Evolutionary conservation across 2,329 filamentous ascomycete species (phyloP).

Genomic region (Fusarium succisae): DNA sequence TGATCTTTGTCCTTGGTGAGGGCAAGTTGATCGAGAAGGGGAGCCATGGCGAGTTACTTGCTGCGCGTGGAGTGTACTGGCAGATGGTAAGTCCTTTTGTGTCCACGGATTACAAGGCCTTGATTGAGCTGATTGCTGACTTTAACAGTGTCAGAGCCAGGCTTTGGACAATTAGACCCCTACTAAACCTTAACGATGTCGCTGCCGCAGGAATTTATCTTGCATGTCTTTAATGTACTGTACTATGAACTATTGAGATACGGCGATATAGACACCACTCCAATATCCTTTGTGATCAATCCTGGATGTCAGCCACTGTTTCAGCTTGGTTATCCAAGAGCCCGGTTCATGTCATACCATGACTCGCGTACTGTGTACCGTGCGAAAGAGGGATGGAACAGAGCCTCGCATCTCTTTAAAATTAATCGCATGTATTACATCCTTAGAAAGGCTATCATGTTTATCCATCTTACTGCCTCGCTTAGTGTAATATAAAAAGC

Average conservation of each 20-base stretch:
- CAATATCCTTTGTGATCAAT: too few species aligned
- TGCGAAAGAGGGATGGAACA: not conserved
- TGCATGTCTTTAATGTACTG: accelerated
- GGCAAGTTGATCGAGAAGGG: conserved; percentile 9
- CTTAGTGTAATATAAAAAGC: too few species aligned
- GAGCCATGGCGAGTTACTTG: not conserved
- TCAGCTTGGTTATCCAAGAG: not conserved
- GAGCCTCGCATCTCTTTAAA: too few species aligned
- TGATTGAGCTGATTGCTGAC: not conserved
- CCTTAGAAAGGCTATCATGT: too few species aligned
- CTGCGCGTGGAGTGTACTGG: conserved; percentile 4
- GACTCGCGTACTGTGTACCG: accelerated
- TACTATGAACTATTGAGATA: too few species aligned
- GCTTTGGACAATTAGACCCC: not conserved
- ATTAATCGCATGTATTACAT: too few species aligned
- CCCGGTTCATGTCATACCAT: accelerated
- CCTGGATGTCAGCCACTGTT: not conserved
- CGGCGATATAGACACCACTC: not conserved
- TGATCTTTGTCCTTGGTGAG: conserved; percentile 71
- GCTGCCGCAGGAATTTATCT: too few species aligned
- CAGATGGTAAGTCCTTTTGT: not conserved
- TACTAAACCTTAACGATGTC: accelerated
- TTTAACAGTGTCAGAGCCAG: not conserved
- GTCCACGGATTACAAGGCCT: accelerated
- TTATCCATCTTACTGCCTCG: too few species aligned